Evolutionary conservation across 345 rosid genomes (phyloP), one percentile per base, ranked within the genome.

Genomic region (Camelina laxa): DNA sequence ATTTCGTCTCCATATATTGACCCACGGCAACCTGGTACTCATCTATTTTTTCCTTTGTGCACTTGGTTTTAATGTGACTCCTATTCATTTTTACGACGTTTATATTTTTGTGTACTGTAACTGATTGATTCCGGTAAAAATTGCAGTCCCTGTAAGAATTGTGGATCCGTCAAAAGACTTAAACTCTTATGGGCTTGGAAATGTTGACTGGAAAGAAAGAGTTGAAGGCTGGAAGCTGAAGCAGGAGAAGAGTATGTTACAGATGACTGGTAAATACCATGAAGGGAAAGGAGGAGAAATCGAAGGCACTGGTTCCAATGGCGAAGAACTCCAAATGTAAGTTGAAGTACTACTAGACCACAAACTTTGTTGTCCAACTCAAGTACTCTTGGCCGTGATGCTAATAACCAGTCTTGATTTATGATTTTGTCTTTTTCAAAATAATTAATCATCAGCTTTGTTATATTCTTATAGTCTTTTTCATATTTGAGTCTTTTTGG

Each of bases 151-250:
- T 49, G 99, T 96, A 16, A 87, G 99, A 74, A 96, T 91, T 70
- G 97, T 96, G 82, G 99, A 96, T 78, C 99, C 99, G 9, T 87
- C 99, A 5, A 96, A 91, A 77, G 99, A 92, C 89, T 84, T 92
- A 86, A 91, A 96, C 83, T 87, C 98, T 67, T 96, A 96, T 81
- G 99, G 98, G 79, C 97, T 96, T 73, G 92, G 93, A 56, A 91
- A 87, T 82, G 89, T 96, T 70, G 98, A 96, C 85, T 96, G 99
- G 99, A 96, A 96, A 84, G 99, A 92, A 80, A 89, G 98, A 76
- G 94, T 96, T 70, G 98, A 96, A 79, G 93, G 98, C 64, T 96
- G 99, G 98, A 96, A 96, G 81, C 94, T 91, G 78, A 96, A 91
- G 69, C 99, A 96, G 87, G 99, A 96, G 70, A 96, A 92, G 82